A percentile compares a stretch with the other conserved stretches of the same genome.
These are phyloP conservation scores for Rhizoctonia solani DNA, from an alignment of 1,284 basidiomycete genomes.

Conservation along the genomic window DNA sequence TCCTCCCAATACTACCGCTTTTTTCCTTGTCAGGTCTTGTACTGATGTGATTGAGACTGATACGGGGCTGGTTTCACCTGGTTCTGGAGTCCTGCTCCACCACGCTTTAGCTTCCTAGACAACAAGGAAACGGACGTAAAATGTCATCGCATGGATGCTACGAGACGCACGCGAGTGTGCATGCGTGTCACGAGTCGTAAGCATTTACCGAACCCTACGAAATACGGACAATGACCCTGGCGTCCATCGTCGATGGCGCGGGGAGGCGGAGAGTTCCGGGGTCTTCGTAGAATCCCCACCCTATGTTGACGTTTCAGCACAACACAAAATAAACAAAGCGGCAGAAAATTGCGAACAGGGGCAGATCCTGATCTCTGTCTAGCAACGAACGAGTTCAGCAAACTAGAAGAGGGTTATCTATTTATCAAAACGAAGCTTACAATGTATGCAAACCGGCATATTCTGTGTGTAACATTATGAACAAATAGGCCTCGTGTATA, in stretches of 20 bases:
- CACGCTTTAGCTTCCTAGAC: background rate
- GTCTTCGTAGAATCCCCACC: constrained; percentile 2
- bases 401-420: background rate
- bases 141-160: background rate
- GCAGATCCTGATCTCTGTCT: constrained; percentile 2
- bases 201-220: background rate
- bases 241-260: background rate
- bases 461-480: too few relatives aligned
- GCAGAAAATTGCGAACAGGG: constrained; percentile 28
- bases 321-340: constrained; percentile 17
- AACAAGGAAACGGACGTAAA: background rate
- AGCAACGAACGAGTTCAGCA: background rate
- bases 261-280: constrained; percentile 10
- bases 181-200: background rate
- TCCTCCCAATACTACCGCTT: background rate
- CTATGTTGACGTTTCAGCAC: constrained; percentile 29
- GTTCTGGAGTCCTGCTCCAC: background rate
- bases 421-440: background rate
- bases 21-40: background rate
- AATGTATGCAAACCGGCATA: too few relatives aligned
- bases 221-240: background rate
- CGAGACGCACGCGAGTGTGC: background rate
- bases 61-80: background rate
- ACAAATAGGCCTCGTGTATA: background rate
- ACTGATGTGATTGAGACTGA: background rate